Conservation (phyloP, 2,329 filamentous ascomycete genomes). For the Colletotrichum echinochloae region DNA sequence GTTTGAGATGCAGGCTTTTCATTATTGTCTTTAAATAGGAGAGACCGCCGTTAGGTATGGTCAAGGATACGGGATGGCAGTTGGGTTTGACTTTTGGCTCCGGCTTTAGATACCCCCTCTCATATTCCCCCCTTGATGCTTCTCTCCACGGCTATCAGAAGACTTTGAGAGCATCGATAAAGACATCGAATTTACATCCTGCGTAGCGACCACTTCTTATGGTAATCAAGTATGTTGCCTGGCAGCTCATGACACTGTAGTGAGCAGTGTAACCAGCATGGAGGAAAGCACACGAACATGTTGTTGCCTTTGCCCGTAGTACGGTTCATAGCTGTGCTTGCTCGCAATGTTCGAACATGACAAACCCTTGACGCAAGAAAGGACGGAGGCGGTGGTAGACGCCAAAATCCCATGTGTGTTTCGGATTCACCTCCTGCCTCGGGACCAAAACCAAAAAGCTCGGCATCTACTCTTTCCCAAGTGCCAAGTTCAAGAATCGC, state of each 20-base stretch:
- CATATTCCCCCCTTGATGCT: background rate
- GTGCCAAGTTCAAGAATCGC: background rate
- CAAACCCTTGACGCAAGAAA: background rate
- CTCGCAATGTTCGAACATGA: background rate
- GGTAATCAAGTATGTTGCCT: background rate
- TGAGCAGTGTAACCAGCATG: background rate
- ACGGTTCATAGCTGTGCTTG: background rate
- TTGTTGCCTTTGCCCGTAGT: background rate
- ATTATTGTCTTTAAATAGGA: background rate
- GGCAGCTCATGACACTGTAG: background rate
- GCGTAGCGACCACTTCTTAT: too few relatives aligned
- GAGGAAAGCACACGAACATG: background rate
- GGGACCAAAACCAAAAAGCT: background rate
- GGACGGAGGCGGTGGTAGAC: background rate
- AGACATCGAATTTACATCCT: background rate
- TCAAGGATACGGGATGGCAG: background rate
- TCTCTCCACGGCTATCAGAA: background rate
- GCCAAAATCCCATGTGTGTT: background rate
- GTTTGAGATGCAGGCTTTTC: background rate
- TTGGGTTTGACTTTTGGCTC: constrained; percentile 1
- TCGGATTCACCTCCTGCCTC: background rate
- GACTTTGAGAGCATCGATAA: background rate
- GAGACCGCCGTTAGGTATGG: background rate
- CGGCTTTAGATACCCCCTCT: background rate
- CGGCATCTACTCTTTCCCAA: background rate